These are phyloP conservation scores for Colletotrichum tropicicola DNA, from an alignment of 2,329 filamentous ascomycete species.

Conservation along the genomic window DNA sequence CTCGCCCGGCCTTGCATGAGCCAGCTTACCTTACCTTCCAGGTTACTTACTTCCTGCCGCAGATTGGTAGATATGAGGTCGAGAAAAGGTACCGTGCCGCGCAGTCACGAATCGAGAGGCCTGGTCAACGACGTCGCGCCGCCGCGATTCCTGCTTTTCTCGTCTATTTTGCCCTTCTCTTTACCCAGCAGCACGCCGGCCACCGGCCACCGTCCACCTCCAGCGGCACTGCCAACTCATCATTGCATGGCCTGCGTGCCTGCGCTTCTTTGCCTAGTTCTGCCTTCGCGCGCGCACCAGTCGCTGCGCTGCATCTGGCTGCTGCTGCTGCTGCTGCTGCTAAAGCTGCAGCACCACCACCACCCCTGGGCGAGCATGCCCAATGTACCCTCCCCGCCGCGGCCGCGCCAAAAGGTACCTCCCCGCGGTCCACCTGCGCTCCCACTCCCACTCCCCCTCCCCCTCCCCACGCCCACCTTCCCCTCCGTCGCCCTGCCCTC, in stretches of 20 bases:
- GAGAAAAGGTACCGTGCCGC: not conserved
- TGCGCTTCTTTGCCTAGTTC: constrained; percentile 51
- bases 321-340: not conserved
- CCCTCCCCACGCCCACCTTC: no score
- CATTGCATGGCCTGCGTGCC: constrained; percentile 77
- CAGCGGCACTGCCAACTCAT: constrained; percentile 76
- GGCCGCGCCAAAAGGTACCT: no score
- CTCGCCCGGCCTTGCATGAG: not conserved
- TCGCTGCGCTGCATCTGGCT: constrained; percentile 20
- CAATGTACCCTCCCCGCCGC: no score
- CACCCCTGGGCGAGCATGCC: no score
- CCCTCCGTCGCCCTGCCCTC: no score
- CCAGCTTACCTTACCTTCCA: not conserved
- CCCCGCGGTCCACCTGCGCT: constrained; percentile 32
- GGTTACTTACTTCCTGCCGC: not conserved
- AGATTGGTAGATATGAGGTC: no score
- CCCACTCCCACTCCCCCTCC: not conserved
- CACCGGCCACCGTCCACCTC: constrained; percentile 12
- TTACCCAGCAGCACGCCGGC: not conserved
- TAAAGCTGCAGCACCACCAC: not conserved
- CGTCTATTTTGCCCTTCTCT: not conserved
- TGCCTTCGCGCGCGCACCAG: constrained; percentile 41
- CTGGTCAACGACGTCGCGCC: no score
- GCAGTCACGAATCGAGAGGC: not conserved
- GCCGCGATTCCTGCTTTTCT: not conserved